Conservation (phyloP, 2,329 filamentous ascomycete genomes). For the Dactylellina drechsleri region DNA sequence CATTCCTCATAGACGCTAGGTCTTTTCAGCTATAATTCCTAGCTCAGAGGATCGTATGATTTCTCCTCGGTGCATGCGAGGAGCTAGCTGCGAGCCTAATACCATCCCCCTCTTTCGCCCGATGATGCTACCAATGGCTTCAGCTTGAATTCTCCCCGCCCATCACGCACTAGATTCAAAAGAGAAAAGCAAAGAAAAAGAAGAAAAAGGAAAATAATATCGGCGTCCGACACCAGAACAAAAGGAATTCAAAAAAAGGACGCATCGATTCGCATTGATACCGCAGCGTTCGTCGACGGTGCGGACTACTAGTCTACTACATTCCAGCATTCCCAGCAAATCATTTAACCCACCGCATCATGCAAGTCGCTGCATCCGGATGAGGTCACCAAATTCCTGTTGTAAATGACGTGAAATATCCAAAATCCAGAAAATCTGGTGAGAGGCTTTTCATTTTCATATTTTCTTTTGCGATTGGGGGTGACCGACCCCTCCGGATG, state of each 20-base stretch:
- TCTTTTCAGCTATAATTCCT: neutral
- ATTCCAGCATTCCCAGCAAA: conserved; percentile 36
- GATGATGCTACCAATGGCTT: conserved; percentile 11
- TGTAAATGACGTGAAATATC: conserved; percentile 3
- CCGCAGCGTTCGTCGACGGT: neutral
- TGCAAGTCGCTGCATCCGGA: conserved; percentile 51
- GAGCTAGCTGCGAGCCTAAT: neutral
- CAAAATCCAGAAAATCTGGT: neutral
- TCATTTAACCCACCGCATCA: conserved; percentile 29
- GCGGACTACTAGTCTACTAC: neutral
- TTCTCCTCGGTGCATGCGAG: neutral
- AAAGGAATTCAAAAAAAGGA: neutral
- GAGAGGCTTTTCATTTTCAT: neutral
- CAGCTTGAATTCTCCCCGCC: conserved; percentile 25
- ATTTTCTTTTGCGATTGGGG: conserved; percentile 2
- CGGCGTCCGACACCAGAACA: conserved; percentile 11
- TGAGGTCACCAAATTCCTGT: conserved; percentile 30
- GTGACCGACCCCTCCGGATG: neutral
- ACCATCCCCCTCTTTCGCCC: conserved; percentile 20
- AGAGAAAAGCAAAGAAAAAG: neutral
- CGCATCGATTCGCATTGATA: neutral
- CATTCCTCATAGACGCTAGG: neutral
- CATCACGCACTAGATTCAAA: conserved; percentile 5
- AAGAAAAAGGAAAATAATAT: neutral
- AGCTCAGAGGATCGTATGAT: conserved; percentile 34